phyloP scores from a whole-genome alignment of 768 basidiomycete species.

The Chiua virens region DNA sequence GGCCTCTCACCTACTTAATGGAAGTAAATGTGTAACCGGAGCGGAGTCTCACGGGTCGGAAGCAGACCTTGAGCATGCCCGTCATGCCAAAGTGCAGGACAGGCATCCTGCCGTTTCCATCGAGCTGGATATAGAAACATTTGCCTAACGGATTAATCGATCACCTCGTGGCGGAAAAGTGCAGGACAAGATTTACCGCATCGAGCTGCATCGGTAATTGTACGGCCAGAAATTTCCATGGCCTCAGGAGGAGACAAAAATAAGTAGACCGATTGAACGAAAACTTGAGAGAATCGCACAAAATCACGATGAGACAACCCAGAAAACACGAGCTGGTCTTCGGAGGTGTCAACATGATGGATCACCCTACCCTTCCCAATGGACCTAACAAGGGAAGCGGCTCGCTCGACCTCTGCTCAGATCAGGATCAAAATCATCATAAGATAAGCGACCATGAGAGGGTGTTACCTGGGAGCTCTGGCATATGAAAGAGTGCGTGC shows the following conservation, averaged over 20 bases:
- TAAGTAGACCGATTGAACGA: slow-evolving; percentile 2
- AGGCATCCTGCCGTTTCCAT: slow-evolving; percentile 59
- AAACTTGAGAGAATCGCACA: slow-evolving; percentile 41
- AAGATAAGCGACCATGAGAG: neutral
- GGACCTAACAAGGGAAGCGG: slow-evolving; percentile 52
- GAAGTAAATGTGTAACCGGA: neutral
- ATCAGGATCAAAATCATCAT: neutral
- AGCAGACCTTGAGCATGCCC: slow-evolving; percentile 67
- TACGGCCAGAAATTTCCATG: slow-evolving; percentile 50
- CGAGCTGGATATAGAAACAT: slow-evolving; percentile 65
- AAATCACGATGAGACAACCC: slow-evolving; percentile 58
- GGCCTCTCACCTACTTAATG: slow-evolving; percentile 48
- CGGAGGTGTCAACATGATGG: slow-evolving; percentile 51
- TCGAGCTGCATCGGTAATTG: slow-evolving; percentile 46
- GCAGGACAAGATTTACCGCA: slow-evolving; percentile 43
- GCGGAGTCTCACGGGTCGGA: neutral
- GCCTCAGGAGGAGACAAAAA: slow-evolving; percentile 39
- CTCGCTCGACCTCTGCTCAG: slow-evolving; percentile 65
- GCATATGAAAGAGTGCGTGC: slow-evolving; percentile 30
- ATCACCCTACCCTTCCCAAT: slow-evolving; percentile 57
- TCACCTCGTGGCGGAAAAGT: neutral
- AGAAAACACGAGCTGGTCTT: slow-evolving; percentile 64
- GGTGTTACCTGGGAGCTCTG: slow-evolving; percentile 51
- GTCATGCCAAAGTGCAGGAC: slow-evolving; percentile 87
- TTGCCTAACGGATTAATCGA: slow-evolving; percentile 42